These are phyloP conservation scores for Pyrus bretschneideri DNA, from an alignment of 306 rosid species.

Conservation along the genomic window DNA sequence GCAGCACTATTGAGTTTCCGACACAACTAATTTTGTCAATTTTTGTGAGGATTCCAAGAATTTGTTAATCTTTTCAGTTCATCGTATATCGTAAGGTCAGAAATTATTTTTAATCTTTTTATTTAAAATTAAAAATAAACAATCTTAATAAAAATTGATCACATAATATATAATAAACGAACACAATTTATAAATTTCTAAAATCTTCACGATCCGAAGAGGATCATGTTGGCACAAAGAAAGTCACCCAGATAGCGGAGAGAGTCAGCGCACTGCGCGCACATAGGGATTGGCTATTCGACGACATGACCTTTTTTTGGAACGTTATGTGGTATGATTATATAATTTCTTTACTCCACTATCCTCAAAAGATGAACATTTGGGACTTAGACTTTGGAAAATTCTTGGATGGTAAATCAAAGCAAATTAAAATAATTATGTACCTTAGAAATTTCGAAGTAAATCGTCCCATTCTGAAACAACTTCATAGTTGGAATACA, in stretches of 20 bases:
- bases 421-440: background rate
- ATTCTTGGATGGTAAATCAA: background rate
- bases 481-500: too few relatives aligned
- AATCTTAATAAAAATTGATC: fast-evolving
- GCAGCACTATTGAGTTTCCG: too few relatives aligned
- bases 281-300: background rate
- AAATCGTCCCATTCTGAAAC: too few relatives aligned
- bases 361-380: background rate
- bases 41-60: too few relatives aligned
- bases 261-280: background rate
- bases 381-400: background rate
- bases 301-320: background rate
- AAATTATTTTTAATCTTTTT: too few relatives aligned
- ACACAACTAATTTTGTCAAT: too few relatives aligned
- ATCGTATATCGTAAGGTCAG: fast-evolving
- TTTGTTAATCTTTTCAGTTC: too few relatives aligned
- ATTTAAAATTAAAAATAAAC: too few relatives aligned
- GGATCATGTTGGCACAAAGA: background rate
- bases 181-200: too few relatives aligned
- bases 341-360: background rate
- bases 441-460: too few relatives aligned
- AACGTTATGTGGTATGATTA: background rate
- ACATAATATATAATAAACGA: too few relatives aligned
- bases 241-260: background rate
- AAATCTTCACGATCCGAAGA: too few relatives aligned